Conservation (phyloP, 148 eudicot genomes). For the Rhododendron kiyosumense region DNA sequence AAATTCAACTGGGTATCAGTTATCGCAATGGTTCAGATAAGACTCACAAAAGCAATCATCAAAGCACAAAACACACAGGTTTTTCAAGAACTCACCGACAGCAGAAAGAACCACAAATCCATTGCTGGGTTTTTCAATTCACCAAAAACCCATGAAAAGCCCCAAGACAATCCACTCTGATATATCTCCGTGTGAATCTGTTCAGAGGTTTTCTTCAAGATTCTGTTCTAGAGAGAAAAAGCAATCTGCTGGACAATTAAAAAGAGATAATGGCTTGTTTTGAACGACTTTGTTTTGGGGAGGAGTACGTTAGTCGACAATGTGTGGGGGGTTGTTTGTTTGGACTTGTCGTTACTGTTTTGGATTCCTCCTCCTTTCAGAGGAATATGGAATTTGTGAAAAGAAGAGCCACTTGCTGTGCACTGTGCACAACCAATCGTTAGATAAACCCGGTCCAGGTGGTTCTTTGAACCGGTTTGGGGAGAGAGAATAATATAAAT, state of each 20-base stretch:
- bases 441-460: background rate
- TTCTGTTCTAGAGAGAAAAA: background rate
- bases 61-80: background rate
- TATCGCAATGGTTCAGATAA: background rate
- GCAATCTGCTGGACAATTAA: constrained; percentile 11
- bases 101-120: constrained; percentile 20
- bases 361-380: constrained; percentile 26
- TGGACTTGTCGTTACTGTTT: constrained; percentile 56
- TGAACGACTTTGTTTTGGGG: constrained; percentile 16
- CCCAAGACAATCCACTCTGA: constrained; percentile 18
- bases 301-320: constrained; percentile 31
- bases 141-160: constrained; percentile 46
- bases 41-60: constrained; percentile 16
- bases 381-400: constrained; percentile 77
- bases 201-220: background rate
- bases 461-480: background rate
- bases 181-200: constrained; percentile 7
- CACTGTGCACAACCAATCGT: background rate
- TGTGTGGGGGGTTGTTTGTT: constrained; percentile 42
- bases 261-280: background rate
- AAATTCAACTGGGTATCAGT: constrained; percentile 1
- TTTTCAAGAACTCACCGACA: constrained; percentile 17
- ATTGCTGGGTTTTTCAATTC: constrained; percentile 44
- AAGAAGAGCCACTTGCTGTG: constrained; percentile 30
- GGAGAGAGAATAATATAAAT: background rate